Evolutionary conservation across 805 yeast genomes (phyloP), one percentile per base, ranked within the genome.

Genomic region (Clavispora vitiphila): DNA sequence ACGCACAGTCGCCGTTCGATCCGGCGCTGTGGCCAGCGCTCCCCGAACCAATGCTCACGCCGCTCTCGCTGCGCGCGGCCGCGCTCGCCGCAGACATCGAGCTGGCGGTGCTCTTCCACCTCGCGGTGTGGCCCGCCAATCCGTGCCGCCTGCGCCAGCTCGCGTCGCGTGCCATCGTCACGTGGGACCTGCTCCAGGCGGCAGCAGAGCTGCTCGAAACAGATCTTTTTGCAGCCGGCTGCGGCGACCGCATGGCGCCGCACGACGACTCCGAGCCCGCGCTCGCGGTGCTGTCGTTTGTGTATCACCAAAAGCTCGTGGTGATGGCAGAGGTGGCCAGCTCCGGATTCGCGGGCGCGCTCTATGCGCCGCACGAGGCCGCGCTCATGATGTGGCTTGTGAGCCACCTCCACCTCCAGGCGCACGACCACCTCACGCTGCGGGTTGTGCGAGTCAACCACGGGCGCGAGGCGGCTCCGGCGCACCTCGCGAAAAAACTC

Each of bases 91-190:
- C 45, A 43, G 80, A 82, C 53, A 55, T 76, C 30, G 72, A 79
- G 53, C 56, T 69, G 30, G 74, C 73, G 18, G 37, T 55, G 5
- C 66, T 65, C 43, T 68, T 64, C 34, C 53, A 56, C 26, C 36
- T 69, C 24, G 57, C 61, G 2, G 47, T 53, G 1, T 50, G 43
- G 31, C 69, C 62, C 8, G 60, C 81, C 58, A 91, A 91, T 54
- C 80, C 88, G 26, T 79, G 95, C 38, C 73, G 96, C 42, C 89
- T 87, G 55, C 77, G 96, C 48, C 96, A 87, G 57, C 77, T 83
- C 35, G 54, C 47, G 64, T 83, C 53, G 66, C 81, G 48, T 68
- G 81, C 54, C 67, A 74, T 54, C 55, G 80, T 41, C 53, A 74
- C 35, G 49, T 86, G 91, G 84, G 97, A 91, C 60, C 73, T 88